A percentile compares a stretch with the other conserved stretches of the same genome.
These are phyloP conservation scores for Centella asiatica DNA, from an alignment of 129 eudicot species.

Conservation along the genomic window DNA sequence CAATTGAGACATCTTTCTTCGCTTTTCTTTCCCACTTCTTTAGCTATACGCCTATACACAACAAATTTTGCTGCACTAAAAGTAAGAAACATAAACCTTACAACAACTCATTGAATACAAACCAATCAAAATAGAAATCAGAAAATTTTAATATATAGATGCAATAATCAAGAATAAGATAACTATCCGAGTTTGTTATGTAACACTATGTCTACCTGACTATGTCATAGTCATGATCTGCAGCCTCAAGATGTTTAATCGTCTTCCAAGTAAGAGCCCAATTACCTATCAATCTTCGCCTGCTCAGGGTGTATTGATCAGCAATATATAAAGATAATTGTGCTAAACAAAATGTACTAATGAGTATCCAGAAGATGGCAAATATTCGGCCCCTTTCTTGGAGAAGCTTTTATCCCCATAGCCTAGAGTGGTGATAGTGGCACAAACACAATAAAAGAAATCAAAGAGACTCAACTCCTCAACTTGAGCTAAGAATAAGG, in stretches of 20 bases:
- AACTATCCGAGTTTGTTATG: no score
- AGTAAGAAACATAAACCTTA: not conserved
- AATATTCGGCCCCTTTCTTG: constrained; percentile 58
- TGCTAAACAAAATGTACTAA: constrained; percentile 61
- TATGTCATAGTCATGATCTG: constrained; percentile 68
- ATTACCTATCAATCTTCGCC: constrained; percentile 31
- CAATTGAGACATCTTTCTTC: constrained; percentile 39
- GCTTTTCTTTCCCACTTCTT: constrained; percentile 72
- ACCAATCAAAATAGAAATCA: not conserved
- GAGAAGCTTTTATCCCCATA: constrained; percentile 87
- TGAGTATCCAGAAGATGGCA: constrained; percentile 73
- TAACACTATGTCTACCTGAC: constrained; percentile 64
- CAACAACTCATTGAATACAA: not conserved
- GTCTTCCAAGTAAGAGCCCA: constrained; percentile 74
- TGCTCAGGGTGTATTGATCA: constrained; percentile 59
- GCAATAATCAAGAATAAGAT: not conserved
- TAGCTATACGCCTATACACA: constrained; percentile 52
- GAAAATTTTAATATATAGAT: not conserved
- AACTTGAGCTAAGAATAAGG: constrained; percentile 32
- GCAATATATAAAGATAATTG: constrained; percentile 58
- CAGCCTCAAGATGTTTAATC: constrained; percentile 54
- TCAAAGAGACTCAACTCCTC: constrained; percentile 55
- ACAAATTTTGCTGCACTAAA: constrained; percentile 62
- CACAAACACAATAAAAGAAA: constrained; percentile 81
- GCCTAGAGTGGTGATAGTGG: constrained; percentile 76